phyloP scores from a whole-genome alignment of 2,329 filamentous ascomycete genomes.

The Epichloe baconii region DNA sequence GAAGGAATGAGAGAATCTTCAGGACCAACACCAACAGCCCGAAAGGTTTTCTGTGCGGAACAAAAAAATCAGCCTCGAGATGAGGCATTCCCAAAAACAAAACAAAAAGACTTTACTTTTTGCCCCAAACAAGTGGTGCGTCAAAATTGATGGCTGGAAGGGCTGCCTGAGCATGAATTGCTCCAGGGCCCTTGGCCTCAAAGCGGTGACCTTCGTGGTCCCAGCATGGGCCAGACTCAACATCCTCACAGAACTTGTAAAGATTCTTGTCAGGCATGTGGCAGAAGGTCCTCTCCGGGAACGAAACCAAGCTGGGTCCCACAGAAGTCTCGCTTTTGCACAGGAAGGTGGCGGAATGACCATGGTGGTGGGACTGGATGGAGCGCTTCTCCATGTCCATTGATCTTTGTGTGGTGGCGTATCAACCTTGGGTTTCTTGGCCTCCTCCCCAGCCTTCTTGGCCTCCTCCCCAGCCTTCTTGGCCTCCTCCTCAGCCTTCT shows the following conservation, averaged over 20 bases:
- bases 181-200: not conserved
- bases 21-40: no score
- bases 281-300: not conserved
- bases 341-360: not conserved
- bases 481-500: no score
- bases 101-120: no score
- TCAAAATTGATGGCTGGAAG: not conserved
- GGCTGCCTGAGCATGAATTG: not conserved
- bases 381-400: not conserved
- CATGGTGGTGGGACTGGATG: not conserved
- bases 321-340: not conserved
- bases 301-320: constrained; percentile 3
- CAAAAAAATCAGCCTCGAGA: no score
- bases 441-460: no score
- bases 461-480: not conserved
- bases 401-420: no score
- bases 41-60: no score
- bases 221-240: constrained; percentile 1
- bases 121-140: not conserved
- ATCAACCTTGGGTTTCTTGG: not conserved
- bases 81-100: no score
- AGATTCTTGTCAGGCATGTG: constrained; percentile 3
- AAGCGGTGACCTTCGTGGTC: not conserved
- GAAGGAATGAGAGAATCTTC: no score
- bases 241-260: not conserved